Evolutionary conservation across 768 basidiomycete species (phyloP), one percentile per base, ranked within the genome.

Genomic region (Mycena filopes): DNA sequence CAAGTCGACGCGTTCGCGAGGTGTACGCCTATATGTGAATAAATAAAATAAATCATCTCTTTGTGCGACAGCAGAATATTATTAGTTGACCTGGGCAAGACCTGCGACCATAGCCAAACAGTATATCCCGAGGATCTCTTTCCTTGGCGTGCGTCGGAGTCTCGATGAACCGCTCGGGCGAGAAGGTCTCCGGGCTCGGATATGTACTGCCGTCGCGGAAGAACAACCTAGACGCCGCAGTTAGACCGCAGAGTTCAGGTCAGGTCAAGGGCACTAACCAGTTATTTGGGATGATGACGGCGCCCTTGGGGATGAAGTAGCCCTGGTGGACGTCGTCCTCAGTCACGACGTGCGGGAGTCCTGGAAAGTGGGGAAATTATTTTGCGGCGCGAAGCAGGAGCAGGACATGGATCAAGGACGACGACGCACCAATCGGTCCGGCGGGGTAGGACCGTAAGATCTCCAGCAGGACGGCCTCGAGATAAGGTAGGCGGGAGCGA

Each of bases 1-100:
- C 71, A 81, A 11, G 81, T 51, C 8, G 68, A 51, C 0, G 71
- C 62, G 45, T 78, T 73, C 0, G 71, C 77, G n/a, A 81, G 69
- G 48, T 71, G 72, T 13, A 47, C 51, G 28, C 78, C 78, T 77
- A 48, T 25, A 28, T n/a, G 8, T 26, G 13, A 12, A 3, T 47
- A 5, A 13, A 56, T 46, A 58, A 51, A 59, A 20, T 12, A 33
- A 12, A 7, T 33, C n/a, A n/a, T n/a, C n/a, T n/a, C n/a, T n/a
- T n/a, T n/a, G n/a, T n/a, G n/a, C n/a, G n/a, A n/a, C n/a, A n/a
- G n/a, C n/a, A n/a, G n/a, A n/a, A n/a, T n/a, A n/a, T n/a, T n/a
- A n/a, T n/a, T n/a, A n/a, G n/a, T n/a, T n/a, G n/a, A n/a, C n/a
- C n/a, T n/a, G n/a, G n/a, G n/a, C n/a, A n/a, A n/a, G n/a, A 73